Conservation (phyloP, 78 protist genomes). For the Speleostelium caveatum region DNA sequence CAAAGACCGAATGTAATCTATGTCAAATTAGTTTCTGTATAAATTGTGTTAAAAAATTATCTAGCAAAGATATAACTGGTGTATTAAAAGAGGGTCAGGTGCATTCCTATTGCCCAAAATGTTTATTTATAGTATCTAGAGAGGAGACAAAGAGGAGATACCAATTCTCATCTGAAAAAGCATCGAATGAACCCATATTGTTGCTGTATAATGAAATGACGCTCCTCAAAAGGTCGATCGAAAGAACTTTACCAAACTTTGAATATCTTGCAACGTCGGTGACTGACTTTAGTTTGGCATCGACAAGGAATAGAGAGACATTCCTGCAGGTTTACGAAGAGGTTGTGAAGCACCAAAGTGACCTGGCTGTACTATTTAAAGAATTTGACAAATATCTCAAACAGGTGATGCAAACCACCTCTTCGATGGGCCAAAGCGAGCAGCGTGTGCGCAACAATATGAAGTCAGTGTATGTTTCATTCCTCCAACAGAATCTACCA, state of each 20-base stretch:
- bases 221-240: conserved; percentile 8
- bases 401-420: background rate
- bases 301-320: conserved; percentile 49
- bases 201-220: conserved; percentile 30
- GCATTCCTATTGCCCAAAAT: conserved; percentile 17
- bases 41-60: conserved; percentile 20
- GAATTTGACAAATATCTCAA: conserved; percentile 56
- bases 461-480: conserved; percentile 30
- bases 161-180: background rate
- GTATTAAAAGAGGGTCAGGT: conserved; percentile 55
- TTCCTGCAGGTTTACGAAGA: conserved; percentile 47
- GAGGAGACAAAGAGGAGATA: conserved; percentile 31
- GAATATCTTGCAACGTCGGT: conserved; percentile 61
- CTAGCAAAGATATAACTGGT: conserved; percentile 71
- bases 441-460: conserved; percentile 20
- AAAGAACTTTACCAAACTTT: conserved; percentile 35
- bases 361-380: conserved; percentile 38
- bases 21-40: conserved; percentile 34
- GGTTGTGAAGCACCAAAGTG: conserved; percentile 31
- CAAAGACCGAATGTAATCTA: conserved; percentile 27
- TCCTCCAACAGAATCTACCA: conserved; percentile 70
- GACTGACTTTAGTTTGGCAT: conserved; percentile 34
- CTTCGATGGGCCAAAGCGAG: background rate
- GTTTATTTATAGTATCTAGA: conserved; percentile 17
- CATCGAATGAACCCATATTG: conserved; percentile 29